Evolutionary conservation across 345 rosid genomes (phyloP).

Genomic region (Populus tremula): DNA sequence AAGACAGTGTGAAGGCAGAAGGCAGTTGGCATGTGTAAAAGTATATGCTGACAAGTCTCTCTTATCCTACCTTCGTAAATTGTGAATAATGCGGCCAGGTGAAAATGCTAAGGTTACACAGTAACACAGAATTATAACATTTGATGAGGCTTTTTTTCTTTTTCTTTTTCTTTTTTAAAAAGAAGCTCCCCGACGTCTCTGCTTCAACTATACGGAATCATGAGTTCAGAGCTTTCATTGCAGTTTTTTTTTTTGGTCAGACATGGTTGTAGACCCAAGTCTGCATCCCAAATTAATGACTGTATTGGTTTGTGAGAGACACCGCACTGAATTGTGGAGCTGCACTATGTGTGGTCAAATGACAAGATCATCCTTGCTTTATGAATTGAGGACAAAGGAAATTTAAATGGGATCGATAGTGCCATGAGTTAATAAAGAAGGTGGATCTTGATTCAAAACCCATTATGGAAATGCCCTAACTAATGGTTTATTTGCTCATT

Average conservation of each 20-base stretch:
- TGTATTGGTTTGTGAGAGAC: no score
- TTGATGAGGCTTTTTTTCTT: background rate
- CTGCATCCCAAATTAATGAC: no score
- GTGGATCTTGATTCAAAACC: no score
- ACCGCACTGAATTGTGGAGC: no score
- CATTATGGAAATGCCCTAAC: no score
- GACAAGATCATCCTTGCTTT: background rate
- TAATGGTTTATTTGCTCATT: no score
- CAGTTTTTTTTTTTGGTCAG: background rate
- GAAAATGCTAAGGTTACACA: slow-evolving; percentile 20
- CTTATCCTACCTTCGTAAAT: background rate
- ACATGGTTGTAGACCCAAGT: no score
- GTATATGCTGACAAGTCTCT: background rate
- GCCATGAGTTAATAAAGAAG: no score
- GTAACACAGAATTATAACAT: background rate
- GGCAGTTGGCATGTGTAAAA: background rate
- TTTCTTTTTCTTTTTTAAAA: no score
- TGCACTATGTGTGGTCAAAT: background rate
- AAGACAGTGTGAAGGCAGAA: background rate
- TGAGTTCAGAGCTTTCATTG: background rate
- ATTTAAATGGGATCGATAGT: no score
- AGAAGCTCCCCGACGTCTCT: background rate
- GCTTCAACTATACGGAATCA: background rate
- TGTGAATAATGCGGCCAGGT: slow-evolving; percentile 30
- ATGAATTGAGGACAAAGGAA: no score